Percentiles rank a stretch among this genome's conserved stretches.
Conservation (phyloP, 257 asterid species). For the Solanum pennellii region DNA sequence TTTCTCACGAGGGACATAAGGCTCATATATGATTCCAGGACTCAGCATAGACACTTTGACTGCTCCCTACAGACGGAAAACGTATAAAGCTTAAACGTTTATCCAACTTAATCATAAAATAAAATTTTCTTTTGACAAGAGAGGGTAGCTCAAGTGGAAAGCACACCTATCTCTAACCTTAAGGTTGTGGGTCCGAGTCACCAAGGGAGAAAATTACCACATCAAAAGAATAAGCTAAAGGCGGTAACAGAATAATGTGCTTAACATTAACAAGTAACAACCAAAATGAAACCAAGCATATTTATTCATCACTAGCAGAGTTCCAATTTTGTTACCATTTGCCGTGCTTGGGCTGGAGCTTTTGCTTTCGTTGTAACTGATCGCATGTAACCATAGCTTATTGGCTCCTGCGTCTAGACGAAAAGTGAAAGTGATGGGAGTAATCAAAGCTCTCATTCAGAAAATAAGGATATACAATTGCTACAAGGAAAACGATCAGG, state of each 20-base stretch:
- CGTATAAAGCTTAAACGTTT: not conserved
- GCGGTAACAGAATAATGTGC: not conserved
- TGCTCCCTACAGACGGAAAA: constrained; percentile 43
- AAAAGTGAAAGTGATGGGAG: constrained; percentile 5
- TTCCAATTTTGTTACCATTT: constrained; percentile 33
- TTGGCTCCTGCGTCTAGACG: constrained; percentile 28
- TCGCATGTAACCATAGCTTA: constrained; percentile 36
- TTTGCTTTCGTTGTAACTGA: constrained; percentile 45
- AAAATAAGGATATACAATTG: not conserved
- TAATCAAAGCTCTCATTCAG: not conserved
- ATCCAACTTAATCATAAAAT: not conserved
- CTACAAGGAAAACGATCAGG: not conserved
- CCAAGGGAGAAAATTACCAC: not conserved
- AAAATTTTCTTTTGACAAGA: not conserved
- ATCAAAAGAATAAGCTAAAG: not conserved
- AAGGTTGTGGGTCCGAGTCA: not conserved
- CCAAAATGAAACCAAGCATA: not conserved
- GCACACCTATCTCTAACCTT: not conserved
- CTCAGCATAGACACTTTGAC: constrained; percentile 50
- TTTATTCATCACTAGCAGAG: not conserved
- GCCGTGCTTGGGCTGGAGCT: constrained; percentile 41
- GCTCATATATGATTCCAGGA: constrained; percentile 79
- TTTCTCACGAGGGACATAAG: constrained; percentile 60
- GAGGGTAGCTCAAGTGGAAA: not conserved
- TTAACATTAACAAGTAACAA: not conserved